phyloP scores from a whole-genome alignment of 345 rosid genomes.

The Turritis glabra region DNA sequence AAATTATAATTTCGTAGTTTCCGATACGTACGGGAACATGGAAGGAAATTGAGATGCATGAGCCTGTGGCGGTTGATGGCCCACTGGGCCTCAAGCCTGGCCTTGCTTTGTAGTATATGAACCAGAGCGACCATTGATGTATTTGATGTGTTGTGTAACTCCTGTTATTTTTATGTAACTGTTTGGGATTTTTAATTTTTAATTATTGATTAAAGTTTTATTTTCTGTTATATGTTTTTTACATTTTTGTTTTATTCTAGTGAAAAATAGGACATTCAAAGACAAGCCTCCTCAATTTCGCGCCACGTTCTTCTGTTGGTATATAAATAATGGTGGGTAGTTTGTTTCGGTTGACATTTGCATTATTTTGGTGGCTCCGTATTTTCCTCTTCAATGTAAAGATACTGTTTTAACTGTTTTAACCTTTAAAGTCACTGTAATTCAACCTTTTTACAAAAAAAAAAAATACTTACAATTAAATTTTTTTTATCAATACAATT shows the following conservation, averaged over 20 bases:
- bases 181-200: neutral
- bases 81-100: constrained; percentile 25
- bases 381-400: constrained; percentile 16
- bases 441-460: too few species aligned
- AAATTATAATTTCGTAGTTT: neutral
- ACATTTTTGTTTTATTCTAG: neutral
- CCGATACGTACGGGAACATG: too few species aligned
- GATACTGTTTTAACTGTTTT: too few species aligned
- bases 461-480: too few species aligned
- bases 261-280: neutral
- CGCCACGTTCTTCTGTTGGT: constrained; percentile 6
- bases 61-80: constrained; percentile 33
- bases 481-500: too few species aligned
- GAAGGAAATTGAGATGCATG: constrained; percentile 15
- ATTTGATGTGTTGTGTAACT: constrained; percentile 7
- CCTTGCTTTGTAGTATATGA: constrained; percentile 21
- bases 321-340: neutral
- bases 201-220: neutral
- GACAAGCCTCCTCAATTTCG: constrained; percentile 29
- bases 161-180: neutral
- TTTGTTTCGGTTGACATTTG: constrained; percentile 29
- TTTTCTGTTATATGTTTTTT: neutral
- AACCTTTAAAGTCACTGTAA: too few species aligned
- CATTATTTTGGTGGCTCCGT: constrained; percentile 32
- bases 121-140: constrained; percentile 14